A percentile compares a stretch with the other conserved stretches of the same genome.
phyloP scores from a whole-genome alignment of 352 stramenopile genomes.

The Pythium guiyangense region DNA sequence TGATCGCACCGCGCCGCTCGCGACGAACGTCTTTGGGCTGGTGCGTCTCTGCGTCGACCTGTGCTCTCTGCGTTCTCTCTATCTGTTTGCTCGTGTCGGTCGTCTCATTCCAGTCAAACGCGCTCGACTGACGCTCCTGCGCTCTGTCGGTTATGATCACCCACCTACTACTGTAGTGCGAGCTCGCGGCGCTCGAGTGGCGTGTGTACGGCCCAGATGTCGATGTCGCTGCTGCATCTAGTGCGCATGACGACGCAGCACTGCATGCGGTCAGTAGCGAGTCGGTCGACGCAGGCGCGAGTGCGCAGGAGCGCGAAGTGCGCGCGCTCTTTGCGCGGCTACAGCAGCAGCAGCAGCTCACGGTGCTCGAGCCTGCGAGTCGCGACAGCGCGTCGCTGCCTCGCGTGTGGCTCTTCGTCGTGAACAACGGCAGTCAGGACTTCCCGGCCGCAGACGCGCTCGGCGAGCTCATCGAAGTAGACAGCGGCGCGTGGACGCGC shows the following conservation, averaged over 20 bases:
- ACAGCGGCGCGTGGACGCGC: conserved; percentile 19
- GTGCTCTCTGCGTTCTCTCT: neutral
- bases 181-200: conserved; percentile 44
- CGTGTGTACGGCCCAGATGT: conserved; percentile 30
- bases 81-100: neutral
- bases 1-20: neutral
- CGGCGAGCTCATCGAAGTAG: conserved; percentile 22
- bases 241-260: neutral
- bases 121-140: conserved; percentile 5
- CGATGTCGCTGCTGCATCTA: neutral
- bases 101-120: neutral
- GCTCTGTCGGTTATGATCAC: neutral
- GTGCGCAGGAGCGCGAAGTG: conserved; percentile 19
- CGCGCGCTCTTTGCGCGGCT: conserved; percentile 26
- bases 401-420: conserved; percentile 49
- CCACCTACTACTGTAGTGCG: conserved; percentile 19
- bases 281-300: conserved; percentile 9
- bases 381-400: neutral
- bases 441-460: conserved; percentile 17
- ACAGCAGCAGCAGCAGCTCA: conserved; percentile 35
- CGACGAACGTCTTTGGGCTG: conserved; percentile 43
- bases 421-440: conserved; percentile 29
- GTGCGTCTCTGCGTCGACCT: conserved; percentile 17
- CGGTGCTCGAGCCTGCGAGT: conserved; percentile 8
- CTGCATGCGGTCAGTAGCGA: neutral